Evolutionary conservation across 1,284 basidiomycete species (phyloP).

Genomic region (Wallemia hederae): DNA sequence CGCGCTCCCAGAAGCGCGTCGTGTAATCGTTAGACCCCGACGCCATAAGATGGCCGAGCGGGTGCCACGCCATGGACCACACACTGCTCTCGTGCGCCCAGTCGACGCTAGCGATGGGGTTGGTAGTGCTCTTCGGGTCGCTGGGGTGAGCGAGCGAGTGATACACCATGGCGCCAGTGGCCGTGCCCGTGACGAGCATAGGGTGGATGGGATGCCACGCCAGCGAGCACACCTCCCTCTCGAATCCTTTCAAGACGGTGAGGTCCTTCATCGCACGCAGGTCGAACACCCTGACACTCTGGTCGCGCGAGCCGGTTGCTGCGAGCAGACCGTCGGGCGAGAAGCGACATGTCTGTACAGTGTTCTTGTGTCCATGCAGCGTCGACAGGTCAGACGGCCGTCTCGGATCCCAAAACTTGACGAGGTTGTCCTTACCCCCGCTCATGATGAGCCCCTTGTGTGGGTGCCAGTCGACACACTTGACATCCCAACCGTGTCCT

Average conservation of each 20-base stretch:
- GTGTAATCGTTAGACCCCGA: slow-evolving; percentile 88
- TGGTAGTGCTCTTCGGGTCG: slow-evolving; percentile 9
- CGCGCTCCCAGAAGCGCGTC: slow-evolving; percentile 84
- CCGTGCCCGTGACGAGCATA: slow-evolving; percentile 70
- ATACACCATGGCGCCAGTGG: slow-evolving; percentile 69
- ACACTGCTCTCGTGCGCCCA: slow-evolving; percentile 93
- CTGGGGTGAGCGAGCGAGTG: slow-evolving; percentile 39
- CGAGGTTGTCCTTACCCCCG: slow-evolving; percentile 87
- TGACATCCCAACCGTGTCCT: slow-evolving; percentile 95
- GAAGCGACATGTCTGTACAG: slow-evolving; percentile 74
- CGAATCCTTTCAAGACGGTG: slow-evolving; percentile 66
- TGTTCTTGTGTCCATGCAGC: slow-evolving; percentile 85
- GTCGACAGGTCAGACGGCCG: slow-evolving; percentile 62
- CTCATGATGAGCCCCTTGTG: slow-evolving; percentile 69
- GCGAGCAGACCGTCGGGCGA: slow-evolving; percentile 75
- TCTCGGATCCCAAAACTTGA: slow-evolving; percentile 97
- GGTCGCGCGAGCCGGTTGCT: slow-evolving; percentile 77
- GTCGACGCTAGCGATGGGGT: slow-evolving; percentile 49
- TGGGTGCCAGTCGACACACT: slow-evolving; percentile 83
- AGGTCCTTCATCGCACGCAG: slow-evolving; percentile 93
- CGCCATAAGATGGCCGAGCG: slow-evolving; percentile 75
- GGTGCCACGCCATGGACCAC: slow-evolving; percentile 84
- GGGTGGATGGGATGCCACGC: slow-evolving; percentile 75
- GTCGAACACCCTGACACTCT: slow-evolving; percentile 85
- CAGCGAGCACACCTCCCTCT: slow-evolving; percentile 87